A percentile compares a stretch with the other conserved stretches of the same genome.
Conservation (phyloP, 371 early-diverging fungal species). For the Basidiobolus meristosporus region DNA sequence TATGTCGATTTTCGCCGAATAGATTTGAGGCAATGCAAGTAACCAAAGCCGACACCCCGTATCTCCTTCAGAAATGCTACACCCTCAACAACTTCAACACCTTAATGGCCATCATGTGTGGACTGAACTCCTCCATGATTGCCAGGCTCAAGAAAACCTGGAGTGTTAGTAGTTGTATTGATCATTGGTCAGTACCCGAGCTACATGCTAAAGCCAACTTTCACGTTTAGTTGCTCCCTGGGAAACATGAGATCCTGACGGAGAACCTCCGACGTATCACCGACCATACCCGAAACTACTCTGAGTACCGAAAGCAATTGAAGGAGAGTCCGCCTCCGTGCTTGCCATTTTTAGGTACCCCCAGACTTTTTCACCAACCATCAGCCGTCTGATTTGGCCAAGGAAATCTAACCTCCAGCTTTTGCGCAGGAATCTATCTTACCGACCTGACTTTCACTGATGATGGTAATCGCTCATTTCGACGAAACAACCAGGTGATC, state of each 20-base stretch:
- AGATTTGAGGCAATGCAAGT: background rate
- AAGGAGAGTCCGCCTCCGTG: slow-evolving; percentile 43
- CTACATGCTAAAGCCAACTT: too few species aligned
- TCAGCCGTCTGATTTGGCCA: too few species aligned
- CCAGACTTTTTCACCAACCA: too few species aligned
- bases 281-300: slow-evolving; percentile 57
- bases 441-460: slow-evolving; percentile 76
- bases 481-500: slow-evolving; percentile 23
- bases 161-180: slow-evolving; percentile 36
- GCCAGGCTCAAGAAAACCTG: slow-evolving; percentile 52
- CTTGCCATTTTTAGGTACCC: slow-evolving; percentile 55
- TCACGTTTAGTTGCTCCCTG: slow-evolving; percentile 22
- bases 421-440: slow-evolving; percentile 25
- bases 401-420: too few species aligned
- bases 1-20: background rate
- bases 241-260: slow-evolving; percentile 23
- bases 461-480: slow-evolving; percentile 31
- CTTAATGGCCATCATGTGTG: slow-evolving; percentile 58
- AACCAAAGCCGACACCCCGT: slow-evolving; percentile 8
- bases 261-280: slow-evolving; percentile 33
- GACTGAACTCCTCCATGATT: slow-evolving; percentile 56
- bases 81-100: slow-evolving; percentile 63
- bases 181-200: too few species aligned
- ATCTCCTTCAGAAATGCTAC: slow-evolving; percentile 21
- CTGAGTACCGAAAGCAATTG: slow-evolving; percentile 46